Conservation (phyloP, 2,329 filamentous ascomycete species). For the Lachnellula subtilissima region DNA sequence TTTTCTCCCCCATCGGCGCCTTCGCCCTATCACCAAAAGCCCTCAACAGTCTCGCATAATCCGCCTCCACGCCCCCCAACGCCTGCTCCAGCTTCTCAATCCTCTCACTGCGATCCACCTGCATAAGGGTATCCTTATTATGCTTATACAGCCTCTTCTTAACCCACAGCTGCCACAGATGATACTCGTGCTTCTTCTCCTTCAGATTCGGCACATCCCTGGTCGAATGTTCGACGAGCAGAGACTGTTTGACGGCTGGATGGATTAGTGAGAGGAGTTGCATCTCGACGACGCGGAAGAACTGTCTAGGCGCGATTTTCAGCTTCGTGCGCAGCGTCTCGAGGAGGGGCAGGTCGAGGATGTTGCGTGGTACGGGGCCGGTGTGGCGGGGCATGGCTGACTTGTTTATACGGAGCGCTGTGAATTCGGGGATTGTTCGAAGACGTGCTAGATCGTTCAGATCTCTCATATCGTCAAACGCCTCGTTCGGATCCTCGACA, state of each 20-base stretch:
- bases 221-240: slow-evolving; percentile 35
- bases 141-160: slow-evolving; percentile 74
- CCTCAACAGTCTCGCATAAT: slow-evolving; percentile 63
- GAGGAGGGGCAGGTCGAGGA: slow-evolving; percentile 54
- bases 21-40: slow-evolving; percentile 14
- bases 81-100: slow-evolving; percentile 69
- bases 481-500: slow-evolving; percentile 88
- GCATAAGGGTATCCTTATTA: slow-evolving; percentile 65
- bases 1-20: slow-evolving; percentile 5
- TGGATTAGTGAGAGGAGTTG: slow-evolving; percentile 61
- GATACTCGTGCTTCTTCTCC: slow-evolving; percentile 57
- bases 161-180: slow-evolving; percentile 68
- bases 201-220: slow-evolving; percentile 41
- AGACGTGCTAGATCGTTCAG: slow-evolving; percentile 66
- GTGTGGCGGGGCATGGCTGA: slow-evolving; percentile 44
- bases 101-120: slow-evolving; percentile 64
- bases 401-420: slow-evolving; percentile 50
- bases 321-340: slow-evolving; percentile 53
- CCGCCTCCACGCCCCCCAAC: slow-evolving; percentile 61
- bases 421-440: slow-evolving; percentile 53
- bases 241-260: slow-evolving; percentile 48
- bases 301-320: slow-evolving; percentile 76
- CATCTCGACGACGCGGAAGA: slow-evolving; percentile 70
- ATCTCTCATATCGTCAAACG: slow-evolving; percentile 76
- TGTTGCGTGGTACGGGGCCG: slow-evolving; percentile 44